Conservation (phyloP, 768 basidiomycete species). For the Trametes coccinea region DNA sequence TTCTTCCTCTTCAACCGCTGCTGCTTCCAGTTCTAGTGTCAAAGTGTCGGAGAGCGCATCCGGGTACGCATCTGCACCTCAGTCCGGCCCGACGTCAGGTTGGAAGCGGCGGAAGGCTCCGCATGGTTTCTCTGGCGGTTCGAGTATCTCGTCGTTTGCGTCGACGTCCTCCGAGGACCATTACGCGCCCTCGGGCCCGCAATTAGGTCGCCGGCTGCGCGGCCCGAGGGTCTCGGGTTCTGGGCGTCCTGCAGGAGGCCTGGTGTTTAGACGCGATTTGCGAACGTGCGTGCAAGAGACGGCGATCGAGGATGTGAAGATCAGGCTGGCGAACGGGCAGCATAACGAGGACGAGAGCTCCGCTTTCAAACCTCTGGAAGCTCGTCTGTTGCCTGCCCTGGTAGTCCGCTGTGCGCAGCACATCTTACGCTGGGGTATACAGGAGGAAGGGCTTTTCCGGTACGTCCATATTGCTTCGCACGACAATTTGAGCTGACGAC, state of each 20-base stretch:
- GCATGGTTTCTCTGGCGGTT: slow-evolving; percentile 59
- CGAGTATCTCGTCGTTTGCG: slow-evolving; percentile 52
- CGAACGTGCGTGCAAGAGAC: slow-evolving; percentile 57
- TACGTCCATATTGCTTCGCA: slow-evolving; percentile 26
- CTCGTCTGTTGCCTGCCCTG: slow-evolving; percentile 62
- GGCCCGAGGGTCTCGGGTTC: slow-evolving; percentile 45
- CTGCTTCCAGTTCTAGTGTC: slow-evolving; percentile 21
- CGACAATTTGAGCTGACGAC: no score
- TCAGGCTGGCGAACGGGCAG: slow-evolving; percentile 9
- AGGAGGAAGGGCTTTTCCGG: slow-evolving; percentile 88
- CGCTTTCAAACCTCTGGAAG: slow-evolving; percentile 27
- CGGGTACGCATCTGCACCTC: slow-evolving; percentile 18
- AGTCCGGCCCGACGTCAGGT: slow-evolving; percentile 19
- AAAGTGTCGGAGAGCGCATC: slow-evolving; percentile 16
- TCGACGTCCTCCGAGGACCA: slow-evolving; percentile 52
- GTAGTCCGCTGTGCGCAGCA: slow-evolving; percentile 84
- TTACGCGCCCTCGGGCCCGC: slow-evolving; percentile 45
- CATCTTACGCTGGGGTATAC: slow-evolving; percentile 76
- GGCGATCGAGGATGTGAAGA: slow-evolving; percentile 38
- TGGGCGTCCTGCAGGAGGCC: slow-evolving; percentile 40
- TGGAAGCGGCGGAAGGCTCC: slow-evolving; percentile 52
- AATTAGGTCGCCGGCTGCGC: slow-evolving; percentile 57
- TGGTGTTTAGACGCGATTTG: slow-evolving; percentile 71
- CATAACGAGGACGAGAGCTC: slow-evolving; percentile 8
- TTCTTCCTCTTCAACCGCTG: slow-evolving; percentile 47